Conservation (phyloP, 352 stramenopile genomes). For the Phytophthora fragariae region DNA sequence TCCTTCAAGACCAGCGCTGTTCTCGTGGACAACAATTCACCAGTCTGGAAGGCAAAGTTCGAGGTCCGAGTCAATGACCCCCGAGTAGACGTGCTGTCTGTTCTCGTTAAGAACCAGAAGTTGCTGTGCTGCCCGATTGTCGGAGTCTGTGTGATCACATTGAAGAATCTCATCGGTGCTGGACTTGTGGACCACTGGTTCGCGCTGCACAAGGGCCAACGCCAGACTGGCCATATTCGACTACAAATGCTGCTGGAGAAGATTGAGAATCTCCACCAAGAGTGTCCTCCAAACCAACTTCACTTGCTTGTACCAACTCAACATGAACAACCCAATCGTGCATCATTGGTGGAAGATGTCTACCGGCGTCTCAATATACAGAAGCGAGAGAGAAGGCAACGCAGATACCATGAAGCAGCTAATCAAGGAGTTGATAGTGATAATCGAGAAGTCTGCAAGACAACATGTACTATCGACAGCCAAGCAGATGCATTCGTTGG, state of each 20-base stretch:
- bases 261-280: constrained; percentile 7
- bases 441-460: not conserved
- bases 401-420: not conserved
- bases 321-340: not conserved
- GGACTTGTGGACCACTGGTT: constrained; percentile 56
- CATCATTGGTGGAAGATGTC: not conserved
- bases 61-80: constrained; percentile 53
- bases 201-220: constrained; percentile 49
- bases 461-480: not conserved
- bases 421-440: not conserved
- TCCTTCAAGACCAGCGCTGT: constrained; percentile 54
- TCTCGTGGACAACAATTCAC: constrained; percentile 31
- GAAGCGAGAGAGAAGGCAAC: not conserved
- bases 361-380: not conserved
- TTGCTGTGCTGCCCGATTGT: constrained; percentile 55
- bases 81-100: constrained; percentile 50
- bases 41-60: constrained; percentile 69
- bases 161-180: constrained; percentile 47
- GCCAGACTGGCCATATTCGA: constrained; percentile 45
- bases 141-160: constrained; percentile 53
- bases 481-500: not conserved
- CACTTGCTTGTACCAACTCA: not conserved
- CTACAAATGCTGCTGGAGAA: constrained; percentile 53
- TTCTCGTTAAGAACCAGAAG: constrained; percentile 66
- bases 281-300: not conserved